Evolutionary conservation across 2,329 filamentous ascomycete species (phyloP), one percentile per base, ranked within the genome.

Genomic region (Zasmidium citrigriseum): DNA sequence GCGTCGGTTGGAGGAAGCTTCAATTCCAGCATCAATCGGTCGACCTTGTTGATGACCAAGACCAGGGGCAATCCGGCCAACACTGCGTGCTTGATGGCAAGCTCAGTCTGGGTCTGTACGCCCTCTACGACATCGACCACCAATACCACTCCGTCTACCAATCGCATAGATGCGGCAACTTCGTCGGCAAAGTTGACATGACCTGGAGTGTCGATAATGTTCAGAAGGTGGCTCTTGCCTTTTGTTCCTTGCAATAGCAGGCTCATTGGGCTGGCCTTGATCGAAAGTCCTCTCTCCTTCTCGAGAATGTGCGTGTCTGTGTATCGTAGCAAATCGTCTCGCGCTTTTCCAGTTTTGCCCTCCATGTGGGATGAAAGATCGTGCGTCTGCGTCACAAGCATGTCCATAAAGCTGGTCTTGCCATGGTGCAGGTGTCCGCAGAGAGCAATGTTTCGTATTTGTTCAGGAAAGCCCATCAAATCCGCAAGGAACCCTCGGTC

Each of bases 161-260:
- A 78, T 45, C 95, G 86, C 68, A 96, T 80, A 0, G 92, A 89
- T 3, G 92, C 88, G 9, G 95, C 95, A 38, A 99, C 91, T 75
- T 99, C 95, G 72, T 99, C 95, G 45, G 96, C 93, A 73, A 99
- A 99, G 75, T 99, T 97, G 71, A 98, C 95, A 73, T 99, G 95
- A 5, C 95, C 95, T 0, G 95, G 95, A 0, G 95, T 99, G 76
- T 99, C 95, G 58, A 99, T 82, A 55, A 99, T 87, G 76, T 98
- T 98, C 77, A 99, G 79, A 2, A 99, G 82, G 77, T 98, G 93
- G 34, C 93, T 98, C 77, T 99, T 99, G 54, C 91, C 91, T 74
- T 90, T 91, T 9, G 91, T 93, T 66, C 86, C 90, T 69, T 91
- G 91, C 57, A 99, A 80, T 38, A 98, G 88, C 66, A 99, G 78